phyloP scores from a whole-genome alignment of 2,329 filamentous ascomycete species.

The Aspergillus fumigatiaffinis region DNA sequence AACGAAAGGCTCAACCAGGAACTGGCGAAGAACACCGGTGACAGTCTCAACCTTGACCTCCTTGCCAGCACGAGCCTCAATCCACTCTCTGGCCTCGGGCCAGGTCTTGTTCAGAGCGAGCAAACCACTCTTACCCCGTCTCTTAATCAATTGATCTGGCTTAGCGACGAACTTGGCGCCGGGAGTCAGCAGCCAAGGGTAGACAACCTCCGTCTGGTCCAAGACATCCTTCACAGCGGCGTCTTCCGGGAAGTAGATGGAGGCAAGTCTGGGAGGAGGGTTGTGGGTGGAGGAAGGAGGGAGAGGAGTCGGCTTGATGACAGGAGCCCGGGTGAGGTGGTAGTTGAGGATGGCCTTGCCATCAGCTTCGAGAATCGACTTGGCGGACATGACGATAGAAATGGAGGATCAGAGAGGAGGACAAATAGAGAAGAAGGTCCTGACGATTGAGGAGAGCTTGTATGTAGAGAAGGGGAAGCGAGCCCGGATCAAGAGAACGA shows the following conservation, averaged over 20 bases:
- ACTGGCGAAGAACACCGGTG: constrained; percentile 83
- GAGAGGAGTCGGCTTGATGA: constrained; percentile 97
- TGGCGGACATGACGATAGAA: constrained; percentile 73
- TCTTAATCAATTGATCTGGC: constrained; percentile 99
- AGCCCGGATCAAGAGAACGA: neutral
- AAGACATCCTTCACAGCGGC: constrained; percentile 77
- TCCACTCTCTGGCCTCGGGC: constrained; percentile 89
- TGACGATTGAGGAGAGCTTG: neutral
- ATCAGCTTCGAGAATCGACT: constrained; percentile 97
- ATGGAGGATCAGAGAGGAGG: constrained; percentile 13
- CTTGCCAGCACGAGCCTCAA: constrained; percentile 89
- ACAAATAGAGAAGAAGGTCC: neutral
- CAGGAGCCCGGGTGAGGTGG: constrained; percentile 93
- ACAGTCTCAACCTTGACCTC: constrained; percentile 88
- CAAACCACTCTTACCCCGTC: constrained; percentile 97
- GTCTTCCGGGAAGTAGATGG: constrained; percentile 89
- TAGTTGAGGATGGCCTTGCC: constrained; percentile 99
- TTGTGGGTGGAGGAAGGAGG: constrained; percentile 83
- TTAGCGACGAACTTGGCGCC: constrained; percentile 96
- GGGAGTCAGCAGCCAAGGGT: constrained; percentile 84
- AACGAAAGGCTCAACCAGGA: constrained; percentile 97
- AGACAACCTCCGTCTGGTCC: constrained; percentile 92
- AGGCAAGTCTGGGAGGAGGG: constrained; percentile 82
- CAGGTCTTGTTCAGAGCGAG: constrained; percentile 96
- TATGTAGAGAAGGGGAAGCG: constrained; percentile 4